These are phyloP conservation scores for Beauveria varroae DNA, from an alignment of 2,329 filamentous ascomycete genomes.

Conservation along the genomic window DNA sequence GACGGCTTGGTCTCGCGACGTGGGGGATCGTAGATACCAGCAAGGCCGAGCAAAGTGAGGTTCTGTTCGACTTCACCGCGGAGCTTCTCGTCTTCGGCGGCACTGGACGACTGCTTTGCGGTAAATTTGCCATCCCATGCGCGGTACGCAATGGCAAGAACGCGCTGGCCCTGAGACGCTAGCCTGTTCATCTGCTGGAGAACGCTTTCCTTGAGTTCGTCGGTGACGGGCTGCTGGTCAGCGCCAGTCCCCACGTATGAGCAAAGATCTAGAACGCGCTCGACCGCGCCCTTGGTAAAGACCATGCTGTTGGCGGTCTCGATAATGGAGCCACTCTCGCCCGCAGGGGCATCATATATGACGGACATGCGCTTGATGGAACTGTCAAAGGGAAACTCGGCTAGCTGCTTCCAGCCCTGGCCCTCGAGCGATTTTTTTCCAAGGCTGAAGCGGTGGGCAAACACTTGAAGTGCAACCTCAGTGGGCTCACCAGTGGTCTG, in stretches of 20 bases:
- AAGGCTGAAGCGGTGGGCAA: slow-evolving; percentile 59
- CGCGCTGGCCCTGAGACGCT: slow-evolving; percentile 61
- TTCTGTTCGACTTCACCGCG: slow-evolving; percentile 59
- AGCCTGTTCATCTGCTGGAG: slow-evolving; percentile 50
- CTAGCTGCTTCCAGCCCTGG: slow-evolving; percentile 53
- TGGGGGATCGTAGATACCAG: slow-evolving; percentile 80
- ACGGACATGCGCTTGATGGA: slow-evolving; percentile 75
- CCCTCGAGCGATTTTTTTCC: slow-evolving; percentile 47
- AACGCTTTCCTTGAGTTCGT: slow-evolving; percentile 41
- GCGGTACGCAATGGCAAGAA: slow-evolving; percentile 63
- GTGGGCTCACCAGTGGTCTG: slow-evolving; percentile 64
- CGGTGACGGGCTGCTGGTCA: slow-evolving; percentile 38
- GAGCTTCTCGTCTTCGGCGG: slow-evolving; percentile 34
- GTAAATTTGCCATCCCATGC: slow-evolving; percentile 45
- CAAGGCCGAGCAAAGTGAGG: slow-evolving; percentile 70
- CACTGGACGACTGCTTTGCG: slow-evolving; percentile 25
- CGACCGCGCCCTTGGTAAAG: slow-evolving; percentile 56
- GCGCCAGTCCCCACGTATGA: slow-evolving; percentile 37
- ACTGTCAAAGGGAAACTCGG: slow-evolving; percentile 74
- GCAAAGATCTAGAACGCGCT: slow-evolving; percentile 52
- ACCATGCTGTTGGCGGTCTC: slow-evolving; percentile 41
- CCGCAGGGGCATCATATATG: slow-evolving; percentile 49
- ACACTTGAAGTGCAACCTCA: slow-evolving; percentile 70
- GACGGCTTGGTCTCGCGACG: slow-evolving; percentile 70
- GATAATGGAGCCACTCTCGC: slow-evolving; percentile 30